Conservation (phyloP, 306 rosid species). For the Mucuna pruriens region DNA sequence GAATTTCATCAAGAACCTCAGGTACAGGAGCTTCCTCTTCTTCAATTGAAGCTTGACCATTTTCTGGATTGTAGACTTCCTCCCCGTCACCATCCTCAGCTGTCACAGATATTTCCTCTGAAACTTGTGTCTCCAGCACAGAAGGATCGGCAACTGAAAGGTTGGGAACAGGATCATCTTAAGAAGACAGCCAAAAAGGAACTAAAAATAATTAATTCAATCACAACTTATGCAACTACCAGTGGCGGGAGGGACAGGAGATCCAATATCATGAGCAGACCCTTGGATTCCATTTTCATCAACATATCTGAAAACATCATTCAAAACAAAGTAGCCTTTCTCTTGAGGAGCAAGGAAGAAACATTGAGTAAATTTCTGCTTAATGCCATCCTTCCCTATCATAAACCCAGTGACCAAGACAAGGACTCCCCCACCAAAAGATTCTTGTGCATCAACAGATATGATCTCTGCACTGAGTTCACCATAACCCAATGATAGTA, state of each 20-base stretch:
- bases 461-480: slow-evolving; percentile 61
- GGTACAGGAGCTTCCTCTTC: slow-evolving; percentile 61
- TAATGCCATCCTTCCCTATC: slow-evolving; percentile 61
- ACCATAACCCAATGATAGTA: slow-evolving; percentile 64
- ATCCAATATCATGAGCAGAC: slow-evolving; percentile 43
- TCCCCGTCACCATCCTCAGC: slow-evolving; percentile 47
- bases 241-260: slow-evolving; percentile 43
- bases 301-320: slow-evolving; percentile 86
- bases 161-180: background rate
- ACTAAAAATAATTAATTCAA: background rate
- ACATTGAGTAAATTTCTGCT: slow-evolving; percentile 73
- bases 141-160: slow-evolving; percentile 51
- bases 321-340: slow-evolving; percentile 84
- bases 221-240: slow-evolving; percentile 48
- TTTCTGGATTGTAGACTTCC: slow-evolving; percentile 54
- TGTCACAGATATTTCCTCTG: slow-evolving; percentile 44
- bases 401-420: slow-evolving; percentile 88
- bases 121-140: slow-evolving; percentile 41
- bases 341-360: slow-evolving; percentile 97
- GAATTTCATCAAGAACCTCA: slow-evolving; percentile 67
- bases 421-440: slow-evolving; percentile 73
- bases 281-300: slow-evolving; percentile 55
- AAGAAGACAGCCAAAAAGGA: background rate
- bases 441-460: slow-evolving; percentile 91
- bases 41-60: slow-evolving; percentile 48